Conservation (phyloP, 352 stramenopile genomes). For the Pilasporangium apinafurcum region DNA sequence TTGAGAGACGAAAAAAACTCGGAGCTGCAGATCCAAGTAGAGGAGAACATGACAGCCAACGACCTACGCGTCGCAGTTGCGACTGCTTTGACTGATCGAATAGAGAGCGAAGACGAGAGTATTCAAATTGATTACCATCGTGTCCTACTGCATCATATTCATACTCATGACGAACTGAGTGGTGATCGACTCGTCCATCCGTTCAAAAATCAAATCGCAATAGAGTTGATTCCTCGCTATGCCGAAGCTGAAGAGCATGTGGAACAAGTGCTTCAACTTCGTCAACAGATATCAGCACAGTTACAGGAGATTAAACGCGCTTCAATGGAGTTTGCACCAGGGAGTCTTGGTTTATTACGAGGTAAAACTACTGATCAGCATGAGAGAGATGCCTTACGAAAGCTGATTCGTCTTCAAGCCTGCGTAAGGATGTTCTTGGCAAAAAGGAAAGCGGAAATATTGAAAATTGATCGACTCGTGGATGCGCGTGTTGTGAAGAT, state of each 20-base stretch:
- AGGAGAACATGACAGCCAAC: constrained; percentile 52
- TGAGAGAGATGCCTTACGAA: neutral
- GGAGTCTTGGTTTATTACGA: neutral
- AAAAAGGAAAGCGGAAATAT: constrained; percentile 20
- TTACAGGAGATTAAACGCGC: constrained; percentile 24
- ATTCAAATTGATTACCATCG: constrained; percentile 24
- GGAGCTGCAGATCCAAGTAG: constrained; percentile 29
- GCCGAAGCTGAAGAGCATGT: constrained; percentile 21
- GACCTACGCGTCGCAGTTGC: constrained; percentile 42
- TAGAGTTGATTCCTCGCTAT: constrained; percentile 32
- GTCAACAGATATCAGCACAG: constrained; percentile 17
- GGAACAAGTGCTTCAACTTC: constrained; percentile 22
- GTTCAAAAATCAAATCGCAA: constrained; percentile 19
- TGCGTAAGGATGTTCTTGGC: constrained; percentile 37
- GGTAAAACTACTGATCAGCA: neutral
- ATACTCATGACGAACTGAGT: constrained; percentile 16
- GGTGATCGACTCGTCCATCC: constrained; percentile 15
- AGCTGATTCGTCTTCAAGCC: constrained; percentile 33
- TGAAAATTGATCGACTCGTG: constrained; percentile 50
- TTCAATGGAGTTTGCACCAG: constrained; percentile 4
- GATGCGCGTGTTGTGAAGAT: constrained; percentile 33
- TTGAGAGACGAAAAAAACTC: constrained; percentile 5
- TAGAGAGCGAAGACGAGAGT: neutral
- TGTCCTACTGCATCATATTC: constrained; percentile 22
- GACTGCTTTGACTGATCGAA: constrained; percentile 14